These are phyloP conservation scores for Mayamaea pseudoterrestris DNA, from an alignment of 108 stramenopile genomes.

Conservation along the genomic window DNA sequence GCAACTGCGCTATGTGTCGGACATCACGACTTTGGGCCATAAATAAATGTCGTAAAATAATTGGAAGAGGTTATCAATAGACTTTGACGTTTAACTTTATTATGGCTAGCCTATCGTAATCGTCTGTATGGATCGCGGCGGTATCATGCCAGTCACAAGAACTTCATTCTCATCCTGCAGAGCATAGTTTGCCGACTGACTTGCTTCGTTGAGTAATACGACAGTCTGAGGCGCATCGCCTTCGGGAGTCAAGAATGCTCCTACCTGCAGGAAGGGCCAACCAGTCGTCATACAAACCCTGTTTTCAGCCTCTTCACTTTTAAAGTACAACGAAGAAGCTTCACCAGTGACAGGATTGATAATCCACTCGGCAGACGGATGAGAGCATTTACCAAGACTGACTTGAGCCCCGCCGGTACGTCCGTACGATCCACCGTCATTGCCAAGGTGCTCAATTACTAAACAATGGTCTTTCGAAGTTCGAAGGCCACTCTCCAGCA, in stretches of 20 bases:
- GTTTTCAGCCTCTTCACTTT: too few species aligned
- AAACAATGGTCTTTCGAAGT: constrained; percentile 28
- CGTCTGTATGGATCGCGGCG: constrained; percentile 73
- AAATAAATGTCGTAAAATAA: too few species aligned
- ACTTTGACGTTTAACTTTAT: too few species aligned
- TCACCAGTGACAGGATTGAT: constrained; percentile 36
- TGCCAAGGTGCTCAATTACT: constrained; percentile 24
- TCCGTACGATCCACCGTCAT: constrained; percentile 72
- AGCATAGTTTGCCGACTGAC: constrained; percentile 57
- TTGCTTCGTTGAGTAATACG: constrained; percentile 65
- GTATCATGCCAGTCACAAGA: constrained; percentile 59
- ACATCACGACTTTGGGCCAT: constrained; percentile 83
- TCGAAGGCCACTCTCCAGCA: constrained; percentile 3
- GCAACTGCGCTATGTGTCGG: constrained; percentile 87
- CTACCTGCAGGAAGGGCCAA: constrained; percentile 78
- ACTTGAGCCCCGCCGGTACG: constrained; percentile 63
- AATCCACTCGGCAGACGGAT: constrained; percentile 39
- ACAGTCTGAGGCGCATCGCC: constrained; percentile 41
- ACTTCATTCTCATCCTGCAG: constrained; percentile 35
- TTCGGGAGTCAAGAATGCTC: constrained; percentile 57
- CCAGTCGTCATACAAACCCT: constrained; percentile 85
- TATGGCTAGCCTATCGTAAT: constrained; percentile 26
- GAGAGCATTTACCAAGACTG: constrained; percentile 39
- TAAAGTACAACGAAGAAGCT: constrained; percentile 35
- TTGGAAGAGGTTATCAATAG: too few species aligned